Percentiles rank a stretch among this genome's conserved stretches.
Conservation (phyloP, 2,329 filamentous ascomycete species). For the Corniculantispora saksenae region DNA sequence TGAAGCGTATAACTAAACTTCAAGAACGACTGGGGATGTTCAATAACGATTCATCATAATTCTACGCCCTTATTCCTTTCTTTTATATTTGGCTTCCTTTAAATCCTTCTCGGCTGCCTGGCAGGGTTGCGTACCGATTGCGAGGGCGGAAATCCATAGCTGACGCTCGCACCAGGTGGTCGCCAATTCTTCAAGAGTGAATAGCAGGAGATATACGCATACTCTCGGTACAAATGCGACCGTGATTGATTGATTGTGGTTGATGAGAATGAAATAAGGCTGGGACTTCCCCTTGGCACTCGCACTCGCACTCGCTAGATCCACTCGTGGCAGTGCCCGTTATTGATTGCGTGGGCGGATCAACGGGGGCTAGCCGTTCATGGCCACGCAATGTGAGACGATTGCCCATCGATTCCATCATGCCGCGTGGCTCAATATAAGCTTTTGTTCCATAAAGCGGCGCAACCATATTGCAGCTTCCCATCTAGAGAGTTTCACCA, state of each 20-base stretch:
- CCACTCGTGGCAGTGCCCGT: not conserved
- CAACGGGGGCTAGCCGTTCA: not conserved
- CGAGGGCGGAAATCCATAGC: not conserved
- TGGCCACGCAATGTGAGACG: not conserved
- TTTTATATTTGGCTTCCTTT: too few species aligned
- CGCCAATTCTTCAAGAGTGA: too few species aligned
- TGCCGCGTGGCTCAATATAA: not conserved
- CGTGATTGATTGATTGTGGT: too few species aligned
- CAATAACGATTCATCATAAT: too few species aligned
- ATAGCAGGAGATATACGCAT: too few species aligned
- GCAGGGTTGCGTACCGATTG: not conserved
- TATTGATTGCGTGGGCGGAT: not conserved
- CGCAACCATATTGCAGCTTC: not conserved
- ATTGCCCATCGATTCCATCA: not conserved
- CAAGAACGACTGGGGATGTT: too few species aligned
- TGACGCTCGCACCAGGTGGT: not conserved
- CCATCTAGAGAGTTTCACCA: not conserved
- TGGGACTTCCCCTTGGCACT: not conserved
- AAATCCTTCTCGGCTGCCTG: not conserved
- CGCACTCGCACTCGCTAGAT: conserved; percentile 6
- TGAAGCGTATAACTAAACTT: not conserved
- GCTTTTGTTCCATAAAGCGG: not conserved
- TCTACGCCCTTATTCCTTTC: too few species aligned
- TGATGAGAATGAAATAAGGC: too few species aligned
- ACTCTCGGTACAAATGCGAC: too few species aligned